These are phyloP conservation scores for Pneumocystis canis DNA, from an alignment of 1,139 yeast species.

Conservation along the genomic window DNA sequence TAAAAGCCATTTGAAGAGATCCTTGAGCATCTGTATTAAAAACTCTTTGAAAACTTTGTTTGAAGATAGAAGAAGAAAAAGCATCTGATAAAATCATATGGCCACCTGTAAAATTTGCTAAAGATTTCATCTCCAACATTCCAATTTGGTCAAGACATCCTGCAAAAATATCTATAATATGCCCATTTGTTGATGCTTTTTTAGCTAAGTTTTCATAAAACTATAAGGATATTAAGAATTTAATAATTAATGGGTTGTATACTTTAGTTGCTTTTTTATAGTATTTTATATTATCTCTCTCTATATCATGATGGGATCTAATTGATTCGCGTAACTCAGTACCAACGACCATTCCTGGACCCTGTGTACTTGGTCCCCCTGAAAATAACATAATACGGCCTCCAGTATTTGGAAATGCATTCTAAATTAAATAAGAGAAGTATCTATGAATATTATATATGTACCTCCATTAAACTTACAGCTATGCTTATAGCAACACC, in stretches of 20 bases:
- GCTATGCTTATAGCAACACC: conserved; percentile 89
- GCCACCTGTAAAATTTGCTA: conserved; percentile 88
- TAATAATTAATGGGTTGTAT: background rate
- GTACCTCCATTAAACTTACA: conserved; percentile 50
- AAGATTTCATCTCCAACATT: conserved; percentile 85
- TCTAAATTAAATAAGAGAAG: conserved; percentile 18
- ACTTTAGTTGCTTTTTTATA: conserved; percentile 69
- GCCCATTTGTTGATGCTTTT: conserved; percentile 63
- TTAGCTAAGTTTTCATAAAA: conserved; percentile 69
- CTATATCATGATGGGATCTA: conserved; percentile 92
- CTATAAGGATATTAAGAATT: conserved; percentile 8
- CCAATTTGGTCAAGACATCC: conserved; percentile 98
- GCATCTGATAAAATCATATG: conserved; percentile 82
- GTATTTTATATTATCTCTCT: conserved; percentile 78
- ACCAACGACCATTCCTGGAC: conserved; percentile 90
- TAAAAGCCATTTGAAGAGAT: conserved; percentile 72
- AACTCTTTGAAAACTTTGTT: conserved; percentile 78
- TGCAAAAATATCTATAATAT: conserved; percentile 83
- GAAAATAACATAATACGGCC: conserved; percentile 83
- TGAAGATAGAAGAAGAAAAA: conserved; percentile 89
- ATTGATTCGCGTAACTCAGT: conserved; percentile 87
- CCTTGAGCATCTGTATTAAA: conserved; percentile 81
- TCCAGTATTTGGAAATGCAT: conserved; percentile 77
- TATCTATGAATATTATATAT: background rate
- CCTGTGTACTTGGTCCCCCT: conserved; percentile 90